Conservation (phyloP, 2,329 filamentous ascomycete species). For the Raffaelea ambrosiae region DNA sequence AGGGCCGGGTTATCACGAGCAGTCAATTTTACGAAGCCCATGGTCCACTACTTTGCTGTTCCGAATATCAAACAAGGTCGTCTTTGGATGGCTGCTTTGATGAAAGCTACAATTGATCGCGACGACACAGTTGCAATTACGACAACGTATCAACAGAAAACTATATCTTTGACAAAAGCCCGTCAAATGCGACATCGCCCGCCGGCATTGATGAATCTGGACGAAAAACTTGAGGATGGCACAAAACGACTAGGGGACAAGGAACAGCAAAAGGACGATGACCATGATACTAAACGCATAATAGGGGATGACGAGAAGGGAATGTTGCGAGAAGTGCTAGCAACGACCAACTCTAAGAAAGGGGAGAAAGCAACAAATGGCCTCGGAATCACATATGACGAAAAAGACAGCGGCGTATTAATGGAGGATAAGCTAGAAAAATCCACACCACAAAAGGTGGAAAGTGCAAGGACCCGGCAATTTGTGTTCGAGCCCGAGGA, state of each 20-base stretch:
- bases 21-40: slow-evolving; percentile 95
- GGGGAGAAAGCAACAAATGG: slow-evolving; percentile 15
- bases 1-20: slow-evolving; percentile 79
- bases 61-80: slow-evolving; percentile 82
- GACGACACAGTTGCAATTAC: slow-evolving; percentile 73
- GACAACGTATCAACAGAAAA: slow-evolving; percentile 94
- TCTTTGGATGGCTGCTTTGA: slow-evolving; percentile 95
- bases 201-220: slow-evolving; percentile 72
- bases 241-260: not conserved
- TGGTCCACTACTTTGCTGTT: slow-evolving; percentile 95
- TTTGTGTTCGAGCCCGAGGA: slow-evolving; percentile 23
- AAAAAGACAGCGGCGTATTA: slow-evolving; percentile 28
- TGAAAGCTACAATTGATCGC: slow-evolving; percentile 97
- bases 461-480: slow-evolving; percentile 22
- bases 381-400: slow-evolving; percentile 28
- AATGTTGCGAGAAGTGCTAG: slow-evolving; percentile 12
- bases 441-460: slow-evolving; percentile 14
- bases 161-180: slow-evolving; percentile 85
- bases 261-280: slow-evolving; percentile 15
- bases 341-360: slow-evolving; percentile 13
- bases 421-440: slow-evolving; percentile 19
- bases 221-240: slow-evolving; percentile 31
- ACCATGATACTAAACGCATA: slow-evolving; percentile 7
- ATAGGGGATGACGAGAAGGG: slow-evolving; percentile 14
- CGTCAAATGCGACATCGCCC: slow-evolving; percentile 81